These are phyloP conservation scores for Phytopythium ostracodes DNA, from an alignment of 352 stramenopile genomes.

Conservation along the genomic window DNA sequence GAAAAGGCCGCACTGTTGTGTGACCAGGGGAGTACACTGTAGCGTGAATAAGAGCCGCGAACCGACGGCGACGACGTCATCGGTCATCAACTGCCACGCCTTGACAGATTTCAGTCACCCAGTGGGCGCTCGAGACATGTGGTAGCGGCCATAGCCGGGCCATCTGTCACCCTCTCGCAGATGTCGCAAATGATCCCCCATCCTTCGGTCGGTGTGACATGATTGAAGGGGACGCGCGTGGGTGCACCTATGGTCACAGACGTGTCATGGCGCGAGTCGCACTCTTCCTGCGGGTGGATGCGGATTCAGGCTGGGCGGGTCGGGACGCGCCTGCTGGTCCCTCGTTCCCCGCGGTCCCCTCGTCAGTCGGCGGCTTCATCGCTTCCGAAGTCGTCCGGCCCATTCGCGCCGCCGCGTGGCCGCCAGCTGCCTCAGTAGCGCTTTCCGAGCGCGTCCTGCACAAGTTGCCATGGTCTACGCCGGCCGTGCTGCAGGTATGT, in stretches of 20 bases:
- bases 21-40: too few relatives aligned
- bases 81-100: constrained; percentile 1
- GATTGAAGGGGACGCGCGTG: not conserved
- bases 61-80: constrained; percentile 4
- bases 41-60: not conserved
- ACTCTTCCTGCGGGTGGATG: not conserved
- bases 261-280: not conserved
- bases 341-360: not conserved
- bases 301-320: too few relatives aligned
- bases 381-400: not conserved
- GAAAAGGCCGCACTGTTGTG: not conserved
- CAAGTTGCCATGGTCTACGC: too few relatives aligned
- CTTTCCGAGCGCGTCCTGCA: too few relatives aligned
- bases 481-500: too few relatives aligned
- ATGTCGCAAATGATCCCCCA: constrained; percentile 4
- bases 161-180: constrained; percentile 7
- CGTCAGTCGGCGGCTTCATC: not conserved
- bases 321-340: not conserved
- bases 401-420: too few relatives aligned
- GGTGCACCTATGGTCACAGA: constrained; percentile 4
- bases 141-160: not conserved
- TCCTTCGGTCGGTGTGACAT: constrained; percentile 3
- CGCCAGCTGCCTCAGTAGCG: too few relatives aligned
- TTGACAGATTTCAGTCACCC: constrained; percentile 12
- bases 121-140: constrained; percentile 7